phyloP scores from a whole-genome alignment of 2,329 filamentous ascomycete genomes.

The Chrysoporthe cubensis region DNA sequence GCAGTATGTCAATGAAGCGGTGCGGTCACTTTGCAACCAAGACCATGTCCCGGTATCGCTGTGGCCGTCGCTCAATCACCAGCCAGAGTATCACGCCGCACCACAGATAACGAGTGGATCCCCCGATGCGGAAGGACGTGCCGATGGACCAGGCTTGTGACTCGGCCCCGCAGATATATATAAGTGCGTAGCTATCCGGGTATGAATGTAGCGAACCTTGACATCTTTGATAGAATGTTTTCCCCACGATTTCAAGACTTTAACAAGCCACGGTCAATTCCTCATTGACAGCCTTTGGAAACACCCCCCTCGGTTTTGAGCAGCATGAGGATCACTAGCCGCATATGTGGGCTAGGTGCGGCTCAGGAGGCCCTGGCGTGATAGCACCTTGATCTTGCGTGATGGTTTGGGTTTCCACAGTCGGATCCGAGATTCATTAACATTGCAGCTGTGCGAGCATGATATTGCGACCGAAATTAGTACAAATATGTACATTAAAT shows the following conservation, averaged over 20 bases:
- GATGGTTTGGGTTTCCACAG: neutral
- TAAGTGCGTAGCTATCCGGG: neutral
- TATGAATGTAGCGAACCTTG: neutral
- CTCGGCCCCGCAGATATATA: neutral
- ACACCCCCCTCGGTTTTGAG: neutral
- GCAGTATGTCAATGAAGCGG: neutral
- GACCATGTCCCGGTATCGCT: slow-evolving; percentile 10
- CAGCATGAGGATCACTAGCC: neutral
- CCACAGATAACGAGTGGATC: slow-evolving; percentile 1
- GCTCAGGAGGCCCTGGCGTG: slow-evolving; percentile 3
- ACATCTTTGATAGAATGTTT: neutral
- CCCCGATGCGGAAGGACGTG: slow-evolving; percentile 7
- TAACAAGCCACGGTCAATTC: neutral
- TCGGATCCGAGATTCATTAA: neutral
- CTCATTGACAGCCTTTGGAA: neutral
- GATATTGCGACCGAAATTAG: too few species aligned
- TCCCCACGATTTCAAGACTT: too few species aligned
- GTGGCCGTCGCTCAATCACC: neutral
- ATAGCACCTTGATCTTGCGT: slow-evolving; percentile 8
- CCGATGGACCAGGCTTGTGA: neutral
- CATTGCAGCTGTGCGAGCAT: neutral
- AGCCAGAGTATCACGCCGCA: neutral
- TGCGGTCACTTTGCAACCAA: neutral
- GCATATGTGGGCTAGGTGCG: neutral
- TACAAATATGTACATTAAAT: neutral